phyloP scores from a whole-genome alignment of 2,329 filamentous ascomycete genomes.

The Pseudogymnoascus sp. region DNA sequence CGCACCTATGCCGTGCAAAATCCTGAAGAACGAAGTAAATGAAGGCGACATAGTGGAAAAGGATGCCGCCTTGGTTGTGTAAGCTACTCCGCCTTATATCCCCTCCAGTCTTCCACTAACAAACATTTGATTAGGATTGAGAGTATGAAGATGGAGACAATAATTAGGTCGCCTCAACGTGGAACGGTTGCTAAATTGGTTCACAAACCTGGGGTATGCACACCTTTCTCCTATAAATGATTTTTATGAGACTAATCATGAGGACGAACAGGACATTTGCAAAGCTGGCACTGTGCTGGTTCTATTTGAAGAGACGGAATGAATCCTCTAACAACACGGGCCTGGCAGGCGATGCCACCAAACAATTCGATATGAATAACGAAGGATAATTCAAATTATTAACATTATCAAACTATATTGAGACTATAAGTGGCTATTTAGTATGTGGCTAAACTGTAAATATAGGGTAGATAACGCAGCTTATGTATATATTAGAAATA shows the following conservation, averaged over 20 bases:
- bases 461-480: not conserved
- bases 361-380: not conserved
- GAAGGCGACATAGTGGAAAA: conserved; percentile 78
- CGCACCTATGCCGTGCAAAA: conserved; percentile 96
- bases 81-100: conserved; percentile 31
- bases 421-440: not conserved
- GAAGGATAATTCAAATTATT: not conserved
- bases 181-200: conserved; percentile 65
- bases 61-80: conserved; percentile 79
- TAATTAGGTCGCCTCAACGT: conserved; percentile 67
- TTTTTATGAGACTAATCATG: conserved; percentile 10
- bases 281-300: conserved; percentile 69
- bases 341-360: not conserved
- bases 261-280: conserved; percentile 56
- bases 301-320: conserved; percentile 50
- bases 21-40: conserved; percentile 77
- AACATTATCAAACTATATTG: not conserved
- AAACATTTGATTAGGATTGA: conserved; percentile 48
- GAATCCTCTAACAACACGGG: not conserved
- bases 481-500: not conserved
- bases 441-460: not conserved
- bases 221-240: conserved; percentile 10
- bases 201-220: conserved; percentile 63
- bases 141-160: conserved; percentile 87
- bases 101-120: not conserved